Evolutionary conservation across 129 eudicot genomes (phyloP), one percentile per base, ranked within the genome.

Genomic region (Lactuca sativa): DNA sequence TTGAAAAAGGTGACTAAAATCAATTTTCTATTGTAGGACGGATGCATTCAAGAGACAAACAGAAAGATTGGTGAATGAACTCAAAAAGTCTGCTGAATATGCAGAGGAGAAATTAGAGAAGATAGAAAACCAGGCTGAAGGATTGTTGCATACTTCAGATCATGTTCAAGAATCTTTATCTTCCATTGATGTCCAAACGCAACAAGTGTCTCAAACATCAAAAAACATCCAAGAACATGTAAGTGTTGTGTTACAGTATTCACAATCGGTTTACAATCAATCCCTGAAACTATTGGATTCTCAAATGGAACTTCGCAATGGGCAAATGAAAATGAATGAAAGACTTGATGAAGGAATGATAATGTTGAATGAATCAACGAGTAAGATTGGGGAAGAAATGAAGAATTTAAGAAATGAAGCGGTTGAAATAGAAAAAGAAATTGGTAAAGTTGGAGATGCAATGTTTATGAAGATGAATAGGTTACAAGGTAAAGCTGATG

Each of bases 31-130:
- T 70, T 75, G 67, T 57, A 92, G 97, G 80, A 77, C 85, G 3
- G 86, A 86, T 61, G 93, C 95, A 13, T 92, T 92, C 74, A 92
- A 80, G 84, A 64, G 70, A 44, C 87, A 84, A 70, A 84, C 91
- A 10, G 95, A 92, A 83, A 78, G 86, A 63, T 62, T 88, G 64
- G 96, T 92, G 62, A 88, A 86, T 67, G 95, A 86, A 62, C 80
- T 92, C 0, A 86, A 86, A 75, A 65, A 18, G 18, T 63, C 95
- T 6, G 89, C 97, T 6, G 91, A 88, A 76, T 73, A 51, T 59
- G 88, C 89, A 15, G 97, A 92, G 54, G 71, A 15, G 5, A 86
- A 82, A 37, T 54, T 92, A 60, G 83, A 73, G 33, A 81, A 48
- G 33, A 84, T 92, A 9, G 86, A 86, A 79, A 82, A 81, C 31